Base-by-base conservation (phyloP, 2,329 filamentous ascomycete species). In the Raffaelea ambrosiae region DNA sequence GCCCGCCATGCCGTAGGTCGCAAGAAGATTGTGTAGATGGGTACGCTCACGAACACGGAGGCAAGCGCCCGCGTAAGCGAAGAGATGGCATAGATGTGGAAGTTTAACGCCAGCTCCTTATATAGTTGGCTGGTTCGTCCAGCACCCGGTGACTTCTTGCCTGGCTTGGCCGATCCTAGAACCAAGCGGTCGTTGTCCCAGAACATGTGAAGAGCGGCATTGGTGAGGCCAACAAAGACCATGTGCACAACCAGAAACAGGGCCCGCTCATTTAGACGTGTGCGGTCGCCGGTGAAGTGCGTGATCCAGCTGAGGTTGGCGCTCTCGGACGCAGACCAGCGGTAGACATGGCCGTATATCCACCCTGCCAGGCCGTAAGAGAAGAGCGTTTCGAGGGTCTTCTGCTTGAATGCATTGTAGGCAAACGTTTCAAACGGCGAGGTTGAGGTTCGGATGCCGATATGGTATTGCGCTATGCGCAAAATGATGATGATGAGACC, bases 251-350 rank as follows among this genome's bases (percentile, higher is more conserved):
- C 81, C 44, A 95, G 71, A 61, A 89, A 93, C 22, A 97, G 76
- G 1, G 88, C 84, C 54, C 86, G 79, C 70, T 97, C 91, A 62
- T 97, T 97, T 50, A 96, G 67, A 46, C 81, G 76, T 19, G 84
- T 76, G 33, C 89, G 77, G 62, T 93, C 87, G 55, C 76, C 82
- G 52, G 71, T 81, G 63, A 78, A 80, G 55, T 80, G 76, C 47
- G 84, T 85, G 55, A 95, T 81, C 77, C 85, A 86, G 53, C 77
- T 75, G 47, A 96, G 71, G 52, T 83, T 81, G 46, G 77, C 74
- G 36, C 67, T 66, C 18, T 70, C 67, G 20, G 81, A 69, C 45
- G 77, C 72, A 4, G 84, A 84, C 76, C 82, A 88, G 20, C 94
- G 78, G 61, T 88, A 95, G 35, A 91, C 73, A 59, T 90, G 83